Base-by-base conservation (phyloP, 2,329 filamentous ascomycete genomes). In the Rhinocladiella similis region DNA sequence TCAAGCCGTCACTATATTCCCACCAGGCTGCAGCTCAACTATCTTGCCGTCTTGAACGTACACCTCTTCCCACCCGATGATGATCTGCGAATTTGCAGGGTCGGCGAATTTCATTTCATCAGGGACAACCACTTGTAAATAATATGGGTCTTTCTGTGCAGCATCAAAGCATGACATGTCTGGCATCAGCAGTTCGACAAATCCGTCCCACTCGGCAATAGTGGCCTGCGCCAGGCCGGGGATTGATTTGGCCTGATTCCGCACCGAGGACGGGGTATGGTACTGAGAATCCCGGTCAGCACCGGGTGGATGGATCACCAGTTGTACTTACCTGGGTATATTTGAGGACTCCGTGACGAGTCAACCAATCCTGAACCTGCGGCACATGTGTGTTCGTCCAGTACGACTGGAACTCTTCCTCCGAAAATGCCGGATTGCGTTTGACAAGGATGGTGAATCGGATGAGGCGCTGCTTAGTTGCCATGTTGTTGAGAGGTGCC, bases 181-280 rank as follows among this genome's bases (percentile, higher is more conserved):
- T 18, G 53, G 53, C 53, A 55, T 55, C n/a, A 50, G 12, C 46
- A 55, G 29, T 18, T 55, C 53, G 7, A 55, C 53, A 35, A 55
- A 55, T 3, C 53, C 53, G n/a, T 55, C 53, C 19, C 48, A 55
- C 14, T 55, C 53, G 36, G 49, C 36, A 14, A 43, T 52, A 29
- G 16, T 52, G 20, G 36, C 49, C 39, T 52, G 36, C 4, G 18
- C 20, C 18, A 52, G 36, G 14, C 46, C 20, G 9, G 53, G 53
- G 2, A 55, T 16, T n/a, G 45, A 35, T 7, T 36, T 50, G 45
- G 47, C 35, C 18, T 36, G 25, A 22, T 49, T 16, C 9, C 53
- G 53, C 19, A 55, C 33, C n/a, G 53, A 49, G 3, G 53, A 55
- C 10, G 53, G 53, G 16, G 46, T 50, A 22, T 52, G 49, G 20